A percentile compares a stretch with the other conserved stretches of the same genome.
Conservation (phyloP, 2,329 filamentous ascomycete species). For the Claviceps sp. region DNA sequence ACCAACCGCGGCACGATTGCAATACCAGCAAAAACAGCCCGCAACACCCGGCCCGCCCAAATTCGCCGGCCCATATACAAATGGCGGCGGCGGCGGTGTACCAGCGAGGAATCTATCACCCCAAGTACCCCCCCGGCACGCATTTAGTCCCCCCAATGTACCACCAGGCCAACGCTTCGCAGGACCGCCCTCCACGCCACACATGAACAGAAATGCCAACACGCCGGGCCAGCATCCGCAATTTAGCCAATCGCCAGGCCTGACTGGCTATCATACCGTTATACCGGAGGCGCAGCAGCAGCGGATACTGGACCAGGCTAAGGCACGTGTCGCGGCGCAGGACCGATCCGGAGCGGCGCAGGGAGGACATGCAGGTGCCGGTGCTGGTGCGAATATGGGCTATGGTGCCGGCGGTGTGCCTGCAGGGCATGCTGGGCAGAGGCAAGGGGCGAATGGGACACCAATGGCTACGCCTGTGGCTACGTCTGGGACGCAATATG, state of each 20-base stretch:
- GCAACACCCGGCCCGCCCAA: conserved; percentile 23
- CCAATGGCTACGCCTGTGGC: conserved; percentile 6
- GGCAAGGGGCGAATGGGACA: conserved; percentile 21
- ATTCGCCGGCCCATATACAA: conserved; percentile 24
- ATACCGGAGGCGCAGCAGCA: conserved; percentile 37
- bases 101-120: conserved; percentile 31
- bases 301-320: conserved; percentile 37
- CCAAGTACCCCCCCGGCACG: conserved; percentile 24
- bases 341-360: conserved; percentile 27
- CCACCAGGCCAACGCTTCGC: conserved; percentile 19
- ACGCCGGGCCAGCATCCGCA: conserved; percentile 16
- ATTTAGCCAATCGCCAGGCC: conserved; percentile 22
- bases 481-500: conserved; percentile 17
- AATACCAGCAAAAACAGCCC: conserved; percentile 19
- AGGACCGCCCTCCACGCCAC: conserved; percentile 14
- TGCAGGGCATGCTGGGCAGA: conserved; percentile 15
- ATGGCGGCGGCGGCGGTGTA: conserved; percentile 21
- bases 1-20: conserved; percentile 28
- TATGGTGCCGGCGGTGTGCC: conserved; percentile 19
- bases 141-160: conserved; percentile 26
- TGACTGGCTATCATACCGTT: conserved; percentile 34
- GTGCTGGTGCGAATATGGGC: conserved; percentile 11
- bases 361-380: neutral
- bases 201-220: conserved; percentile 22
- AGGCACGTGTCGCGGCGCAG: conserved; percentile 32